Percentiles rank a stretch among this genome's conserved stretches.
Conservation (phyloP, 306 rosid species). For the Vigna mungo region DNA sequence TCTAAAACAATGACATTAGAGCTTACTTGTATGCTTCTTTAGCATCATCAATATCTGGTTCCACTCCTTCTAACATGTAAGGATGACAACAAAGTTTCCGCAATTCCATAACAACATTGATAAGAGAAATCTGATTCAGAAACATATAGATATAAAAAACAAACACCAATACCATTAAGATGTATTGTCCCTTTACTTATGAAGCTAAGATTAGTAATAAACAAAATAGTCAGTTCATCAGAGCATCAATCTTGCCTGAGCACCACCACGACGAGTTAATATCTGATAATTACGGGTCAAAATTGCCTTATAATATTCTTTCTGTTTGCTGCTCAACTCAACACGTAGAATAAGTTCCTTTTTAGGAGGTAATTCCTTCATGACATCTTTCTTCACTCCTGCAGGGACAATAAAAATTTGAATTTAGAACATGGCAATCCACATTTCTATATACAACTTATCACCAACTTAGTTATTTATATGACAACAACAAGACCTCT, state of each 20-base stretch:
- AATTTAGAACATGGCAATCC: slow-evolving; percentile 32
- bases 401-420: slow-evolving; percentile 47
- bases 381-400: slow-evolving; percentile 99
- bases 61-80: slow-evolving; percentile 98
- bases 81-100: slow-evolving; percentile 99
- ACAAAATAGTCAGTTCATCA: slow-evolving; percentile 31
- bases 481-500: slow-evolving; percentile 30
- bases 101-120: slow-evolving; percentile 98
- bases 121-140: slow-evolving; percentile 87
- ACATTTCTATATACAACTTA: slow-evolving; percentile 20
- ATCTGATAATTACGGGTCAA: slow-evolving; percentile 96
- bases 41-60: slow-evolving; percentile 85
- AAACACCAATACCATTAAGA: slow-evolving; percentile 17
- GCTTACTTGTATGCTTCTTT: slow-evolving; percentile 79
- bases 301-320: slow-evolving; percentile 97
- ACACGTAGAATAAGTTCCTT: slow-evolving; percentile 95
- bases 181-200: slow-evolving; percentile 26
- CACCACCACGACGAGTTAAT: slow-evolving; percentile 97
- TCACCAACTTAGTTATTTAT: slow-evolving; percentile 14
- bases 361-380: slow-evolving; percentile 99
- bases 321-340: slow-evolving; percentile 93
- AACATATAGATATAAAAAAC: slow-evolving; percentile 32
- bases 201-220: slow-evolving; percentile 35
- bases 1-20: slow-evolving; percentile 21
- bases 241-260: slow-evolving; percentile 69